Base-by-base conservation (phyloP, 805 yeast genomes). In the Suhomyces tanzawaensis region DNA sequence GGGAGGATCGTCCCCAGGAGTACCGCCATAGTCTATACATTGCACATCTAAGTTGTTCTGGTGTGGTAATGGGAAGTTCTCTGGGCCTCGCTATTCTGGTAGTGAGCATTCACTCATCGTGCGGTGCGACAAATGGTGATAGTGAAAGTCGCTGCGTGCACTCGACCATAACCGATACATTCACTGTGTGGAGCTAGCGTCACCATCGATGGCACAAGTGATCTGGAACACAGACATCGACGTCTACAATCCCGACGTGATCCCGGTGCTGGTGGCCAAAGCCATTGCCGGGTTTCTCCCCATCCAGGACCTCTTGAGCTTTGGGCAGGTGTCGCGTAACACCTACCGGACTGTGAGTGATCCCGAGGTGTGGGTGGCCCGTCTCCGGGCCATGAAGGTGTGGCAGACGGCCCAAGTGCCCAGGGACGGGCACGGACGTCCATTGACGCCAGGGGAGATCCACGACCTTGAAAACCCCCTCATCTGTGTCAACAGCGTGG, bases 201-300 rank as follows among this genome's bases (percentile, higher is more conserved):
- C n/a, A n/a, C n/a, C n/a, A n/a, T n/a, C 31, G 6, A 68, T 69
- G 74, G 66, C 74, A 12, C 70, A 64, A 42, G 72, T 69, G 37
- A 55, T 69, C 40, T 69, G 74, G 74, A 69, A 69, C 49, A 47
- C 69, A 14, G 74, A 69, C 50, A 69, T 69, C 25, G 73, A 69
- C 44, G 73, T 68, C 17, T 69, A 69, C 41, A 61, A 69, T 41
- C 52, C 54, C 42, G 30, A 47, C 16, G 60, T 57, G 13, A 69
- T 69, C 16, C 73, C 74, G 4, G 23, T 60, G 6, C 56, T 59
- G 42, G 65, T 69, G 16, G 72, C 74, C 4, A 48, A 49, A 19
- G 44, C 48, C 17, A 64, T 69, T 11, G 49, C 69, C 5, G 47
- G 52, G 43, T 58, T 64, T 46, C 51, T 71, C 30, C 51, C 59